Evolutionary conservation across 2,329 filamentous ascomycete genomes (phyloP).

Genomic region (Sporothrix pseudoabietina): DNA sequence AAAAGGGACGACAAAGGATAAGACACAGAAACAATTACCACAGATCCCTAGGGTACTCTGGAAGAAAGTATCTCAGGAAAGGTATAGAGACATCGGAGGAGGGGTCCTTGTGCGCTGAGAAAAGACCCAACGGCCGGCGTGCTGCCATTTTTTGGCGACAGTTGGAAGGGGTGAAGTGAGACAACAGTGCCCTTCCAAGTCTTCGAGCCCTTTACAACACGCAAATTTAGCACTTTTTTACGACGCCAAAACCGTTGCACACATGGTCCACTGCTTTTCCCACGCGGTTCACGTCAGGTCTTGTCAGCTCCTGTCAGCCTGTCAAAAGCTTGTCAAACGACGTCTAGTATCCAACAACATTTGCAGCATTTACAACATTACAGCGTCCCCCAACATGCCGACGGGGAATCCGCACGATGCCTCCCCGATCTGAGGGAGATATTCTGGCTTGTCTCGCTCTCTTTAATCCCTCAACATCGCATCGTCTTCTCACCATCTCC

Average conservation of each 20-base stretch:
- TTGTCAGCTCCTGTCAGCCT: neutral
- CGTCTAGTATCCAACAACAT: neutral
- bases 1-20: neutral
- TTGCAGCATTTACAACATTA: neutral
- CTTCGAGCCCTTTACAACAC: neutral
- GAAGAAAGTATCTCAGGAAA: neutral
- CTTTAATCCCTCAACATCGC: neutral
- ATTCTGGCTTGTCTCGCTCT: neutral
- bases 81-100: neutral
- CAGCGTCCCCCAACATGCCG: neutral
- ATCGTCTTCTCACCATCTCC: neutral
- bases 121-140: conserved; percentile 1
- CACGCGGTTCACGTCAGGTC: neutral
- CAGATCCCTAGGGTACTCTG: neutral
- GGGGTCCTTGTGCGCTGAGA: neutral
- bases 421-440: neutral
- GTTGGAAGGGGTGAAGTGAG: neutral
- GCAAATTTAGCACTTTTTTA: neutral
- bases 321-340: neutral
- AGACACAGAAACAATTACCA: neutral
- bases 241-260: neutral
- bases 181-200: neutral
- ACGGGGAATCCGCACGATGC: neutral
- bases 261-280: neutral
- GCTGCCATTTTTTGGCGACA: neutral